Base-by-base conservation (phyloP, 768 basidiomycete species). In the Pleurotus djamor region DNA sequence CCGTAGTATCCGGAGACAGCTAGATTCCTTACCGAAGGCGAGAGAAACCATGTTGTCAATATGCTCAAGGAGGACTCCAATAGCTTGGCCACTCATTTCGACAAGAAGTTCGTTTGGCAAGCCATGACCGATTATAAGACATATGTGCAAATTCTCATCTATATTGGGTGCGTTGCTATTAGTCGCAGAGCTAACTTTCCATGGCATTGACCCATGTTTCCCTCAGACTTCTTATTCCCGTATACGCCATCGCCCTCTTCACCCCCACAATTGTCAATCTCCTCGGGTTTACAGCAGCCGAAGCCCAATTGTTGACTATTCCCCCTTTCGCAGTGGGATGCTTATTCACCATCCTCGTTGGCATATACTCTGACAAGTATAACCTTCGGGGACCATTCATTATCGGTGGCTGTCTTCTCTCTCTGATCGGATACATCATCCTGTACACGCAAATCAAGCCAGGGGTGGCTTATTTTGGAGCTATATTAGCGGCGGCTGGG, bases 401-500 rank as follows among this genome's bases (percentile, higher is more conserved):
- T 49, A 66, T 78, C 21, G 67, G 58, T 14, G 66, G 74, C 35
- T 71, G 73, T 35, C 54, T 71, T 13, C 63, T 81, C 13, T 71
- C 74, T 2, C 67, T 83, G 57, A 64, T 76, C 5, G 83, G 83
- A 4, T 83, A 77, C 44, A 64, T 71, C 32, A 52, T 82, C 50
- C 62, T 80, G 8, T 78, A 80, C 52, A 71, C 72, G 6, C 60
- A 71, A 63, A 56, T 52, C 4, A 59, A 59, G 4, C 67, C 74
- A 21, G 72, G 68, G 5, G 76, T 66, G 55, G 80, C 71, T 3
- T 86, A 86, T 62, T 67, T 71, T 6, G 85, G 81, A 1, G 69
- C 80, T 4, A 58, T 86, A 34, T 68, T 86, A 43, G 79, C 82
- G 32, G 80, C 83, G 3, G 68, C 75, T 16, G 85, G 85, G 16